Evolutionary conservation across 139 green algal species (phyloP).

Genomic region (Coelastrella sp.): DNA sequence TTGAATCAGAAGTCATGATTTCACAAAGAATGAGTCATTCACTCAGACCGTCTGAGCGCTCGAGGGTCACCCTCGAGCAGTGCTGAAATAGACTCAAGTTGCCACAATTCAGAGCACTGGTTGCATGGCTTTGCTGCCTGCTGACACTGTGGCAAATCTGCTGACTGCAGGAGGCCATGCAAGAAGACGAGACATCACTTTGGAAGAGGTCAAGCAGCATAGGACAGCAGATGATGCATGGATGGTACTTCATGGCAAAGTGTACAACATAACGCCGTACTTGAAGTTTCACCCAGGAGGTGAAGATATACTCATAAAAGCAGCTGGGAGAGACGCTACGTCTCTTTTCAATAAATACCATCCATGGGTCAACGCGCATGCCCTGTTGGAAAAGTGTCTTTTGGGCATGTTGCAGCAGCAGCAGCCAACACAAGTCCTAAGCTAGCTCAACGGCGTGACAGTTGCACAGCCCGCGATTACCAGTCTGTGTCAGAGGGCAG

Average conservation of each 20-base stretch:
- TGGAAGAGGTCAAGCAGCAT: constrained; percentile 90
- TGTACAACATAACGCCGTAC: constrained; percentile 93
- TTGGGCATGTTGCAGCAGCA: constrained; percentile 68
- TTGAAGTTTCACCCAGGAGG: constrained; percentile 89
- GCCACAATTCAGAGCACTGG: too few relatives aligned
- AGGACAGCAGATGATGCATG: constrained; percentile 88
- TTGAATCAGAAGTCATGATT: too few relatives aligned
- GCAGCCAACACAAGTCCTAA: not conserved
- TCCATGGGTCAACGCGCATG: constrained; percentile 91
- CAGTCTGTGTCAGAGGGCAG: too few relatives aligned
- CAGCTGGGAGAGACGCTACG: constrained; percentile 88
- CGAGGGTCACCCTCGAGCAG: too few relatives aligned
- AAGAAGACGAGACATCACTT: constrained; percentile 67
- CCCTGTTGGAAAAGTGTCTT: constrained; percentile 84
- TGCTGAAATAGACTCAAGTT: too few relatives aligned
- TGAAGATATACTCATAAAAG: constrained; percentile 74
- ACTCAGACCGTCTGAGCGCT: too few relatives aligned
- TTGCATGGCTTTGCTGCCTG: not conserved
- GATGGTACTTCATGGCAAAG: constrained; percentile 88
- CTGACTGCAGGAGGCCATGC: constrained; percentile 53
- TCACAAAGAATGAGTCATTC: too few relatives aligned
- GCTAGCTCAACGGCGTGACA: not conserved
- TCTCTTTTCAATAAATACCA: constrained; percentile 95
- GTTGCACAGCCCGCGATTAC: not conserved
- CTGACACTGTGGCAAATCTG: not conserved